phyloP scores from a whole-genome alignment of 2,329 filamentous ascomycete genomes.

The Exophiala xenobiotica region DNA sequence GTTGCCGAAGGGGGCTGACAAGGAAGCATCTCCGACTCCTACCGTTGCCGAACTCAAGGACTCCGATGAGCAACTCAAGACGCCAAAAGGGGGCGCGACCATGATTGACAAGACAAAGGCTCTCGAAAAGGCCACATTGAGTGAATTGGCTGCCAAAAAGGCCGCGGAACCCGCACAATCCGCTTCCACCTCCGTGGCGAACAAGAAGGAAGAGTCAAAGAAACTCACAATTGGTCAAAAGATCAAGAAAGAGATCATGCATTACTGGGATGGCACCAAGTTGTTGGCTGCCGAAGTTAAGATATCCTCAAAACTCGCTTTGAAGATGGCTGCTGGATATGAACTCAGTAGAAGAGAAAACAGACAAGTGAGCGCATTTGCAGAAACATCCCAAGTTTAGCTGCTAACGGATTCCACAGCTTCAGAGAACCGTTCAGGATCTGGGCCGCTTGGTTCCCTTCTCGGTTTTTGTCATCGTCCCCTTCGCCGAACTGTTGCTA shows the following conservation, averaged over 20 bases:
- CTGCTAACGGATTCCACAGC: conserved; percentile 40
- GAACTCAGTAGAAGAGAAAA: conserved; percentile 92
- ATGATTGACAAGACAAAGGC: conserved; percentile 49
- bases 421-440: conserved; percentile 91
- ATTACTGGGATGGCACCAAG: conserved; percentile 99
- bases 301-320: conserved; percentile 84
- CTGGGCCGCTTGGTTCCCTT: conserved; percentile 90
- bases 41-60: conserved; percentile 29
- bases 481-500: conserved; percentile 82
- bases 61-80: conserved; percentile 38
- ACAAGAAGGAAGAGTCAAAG: conserved; percentile 70
- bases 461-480: conserved; percentile 94
- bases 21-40: conserved; percentile 30
- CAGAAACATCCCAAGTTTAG: background rate
- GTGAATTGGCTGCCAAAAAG: conserved; percentile 64
- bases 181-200: conserved; percentile 58
- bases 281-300: conserved; percentile 85
- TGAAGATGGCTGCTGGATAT: conserved; percentile 98
- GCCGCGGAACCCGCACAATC: conserved; percentile 37
- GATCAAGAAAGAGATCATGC: conserved; percentile 87
- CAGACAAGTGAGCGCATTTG: conserved; percentile 61
- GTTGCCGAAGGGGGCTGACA: conserved; percentile 56
- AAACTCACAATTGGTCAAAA: conserved; percentile 88
- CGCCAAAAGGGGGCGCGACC: conserved; percentile 39
- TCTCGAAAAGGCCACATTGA: conserved; percentile 52